Conservation (phyloP, 2,329 filamentous ascomycete genomes). For the Rhytidhysteron rufulum region DNA sequence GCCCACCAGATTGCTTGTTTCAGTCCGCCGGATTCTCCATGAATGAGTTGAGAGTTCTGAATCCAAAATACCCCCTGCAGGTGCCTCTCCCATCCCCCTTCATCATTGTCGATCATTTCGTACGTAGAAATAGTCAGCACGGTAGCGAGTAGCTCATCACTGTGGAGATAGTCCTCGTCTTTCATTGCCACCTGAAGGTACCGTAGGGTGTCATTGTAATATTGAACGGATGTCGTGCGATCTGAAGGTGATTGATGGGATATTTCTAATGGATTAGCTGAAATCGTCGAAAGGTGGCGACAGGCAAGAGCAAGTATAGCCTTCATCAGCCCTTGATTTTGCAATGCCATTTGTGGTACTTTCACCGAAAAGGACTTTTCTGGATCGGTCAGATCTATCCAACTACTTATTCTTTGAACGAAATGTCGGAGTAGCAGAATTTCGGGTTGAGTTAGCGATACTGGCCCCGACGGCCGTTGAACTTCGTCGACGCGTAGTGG, state of each 20-base stretch:
- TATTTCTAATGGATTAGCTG: constrained; percentile 4
- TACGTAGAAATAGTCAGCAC: constrained; percentile 57
- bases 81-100: constrained; percentile 55
- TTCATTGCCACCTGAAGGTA: constrained; percentile 56
- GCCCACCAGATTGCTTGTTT: constrained; percentile 59
- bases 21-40: constrained; percentile 53
- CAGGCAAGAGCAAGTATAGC: constrained; percentile 51
- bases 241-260: constrained; percentile 20
- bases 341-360: constrained; percentile 18
- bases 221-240: constrained; percentile 41
- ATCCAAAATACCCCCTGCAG: constrained; percentile 62
- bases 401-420: constrained; percentile 24
- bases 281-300: constrained; percentile 41
- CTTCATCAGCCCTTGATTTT: constrained; percentile 49
- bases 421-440: constrained; percentile 27
- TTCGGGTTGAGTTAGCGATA: too few species aligned
- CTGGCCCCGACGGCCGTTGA: too few species aligned
- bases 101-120: constrained; percentile 57
- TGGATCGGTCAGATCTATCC: constrained; percentile 39
- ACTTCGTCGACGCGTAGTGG: too few species aligned
- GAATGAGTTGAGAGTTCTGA: constrained; percentile 54
- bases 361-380: constrained; percentile 25
- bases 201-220: constrained; percentile 57
- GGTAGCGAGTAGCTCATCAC: constrained; percentile 54
- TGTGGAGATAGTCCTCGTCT: constrained; percentile 52